phyloP scores from a whole-genome alignment of 331 rosid species.

The Quercus tomentella region DNA sequence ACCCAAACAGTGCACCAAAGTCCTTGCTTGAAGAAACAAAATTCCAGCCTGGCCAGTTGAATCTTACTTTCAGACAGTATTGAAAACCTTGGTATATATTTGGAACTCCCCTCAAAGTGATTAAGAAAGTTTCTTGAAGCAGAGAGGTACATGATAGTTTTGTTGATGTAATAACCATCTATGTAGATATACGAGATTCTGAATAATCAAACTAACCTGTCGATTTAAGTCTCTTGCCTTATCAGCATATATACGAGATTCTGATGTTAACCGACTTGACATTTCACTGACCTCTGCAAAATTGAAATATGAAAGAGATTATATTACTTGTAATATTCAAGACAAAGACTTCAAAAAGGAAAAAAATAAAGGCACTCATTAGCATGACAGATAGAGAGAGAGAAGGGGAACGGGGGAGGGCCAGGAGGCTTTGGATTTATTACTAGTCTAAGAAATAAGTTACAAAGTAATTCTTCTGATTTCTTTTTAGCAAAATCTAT shows the following conservation, averaged over 20 bases:
- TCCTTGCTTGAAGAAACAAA: constrained; percentile 35
- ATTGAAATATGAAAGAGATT: constrained; percentile 21
- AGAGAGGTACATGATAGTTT: too few relatives aligned
- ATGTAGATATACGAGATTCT: not conserved
- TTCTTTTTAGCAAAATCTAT: not conserved
- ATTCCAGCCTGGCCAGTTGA: constrained; percentile 59
- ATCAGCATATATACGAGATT: constrained; percentile 88
- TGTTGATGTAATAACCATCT: not conserved
- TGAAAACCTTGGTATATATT: constrained; percentile 12
- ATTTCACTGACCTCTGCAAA: constrained; percentile 95
- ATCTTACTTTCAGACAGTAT: constrained; percentile 73
- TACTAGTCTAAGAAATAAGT: too few relatives aligned
- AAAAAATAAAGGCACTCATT: not conserved
- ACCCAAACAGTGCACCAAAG: constrained; percentile 45
- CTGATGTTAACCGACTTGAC: constrained; percentile 89
- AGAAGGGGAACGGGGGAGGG: not conserved
- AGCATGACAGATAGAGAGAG: not conserved
- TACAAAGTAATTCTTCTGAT: not conserved
- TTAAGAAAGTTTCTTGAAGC: not conserved
- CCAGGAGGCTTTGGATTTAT: too few relatives aligned
- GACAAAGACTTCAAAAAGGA: not conserved
- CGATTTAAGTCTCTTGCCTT: constrained; percentile 88
- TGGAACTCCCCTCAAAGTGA: not conserved
- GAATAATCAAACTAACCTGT: constrained; percentile 51
- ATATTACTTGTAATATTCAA: not conserved